Evolutionary conservation across 2,329 filamentous ascomycete genomes (phyloP).

Genomic region (Trichoderma citrinoviride): DNA sequence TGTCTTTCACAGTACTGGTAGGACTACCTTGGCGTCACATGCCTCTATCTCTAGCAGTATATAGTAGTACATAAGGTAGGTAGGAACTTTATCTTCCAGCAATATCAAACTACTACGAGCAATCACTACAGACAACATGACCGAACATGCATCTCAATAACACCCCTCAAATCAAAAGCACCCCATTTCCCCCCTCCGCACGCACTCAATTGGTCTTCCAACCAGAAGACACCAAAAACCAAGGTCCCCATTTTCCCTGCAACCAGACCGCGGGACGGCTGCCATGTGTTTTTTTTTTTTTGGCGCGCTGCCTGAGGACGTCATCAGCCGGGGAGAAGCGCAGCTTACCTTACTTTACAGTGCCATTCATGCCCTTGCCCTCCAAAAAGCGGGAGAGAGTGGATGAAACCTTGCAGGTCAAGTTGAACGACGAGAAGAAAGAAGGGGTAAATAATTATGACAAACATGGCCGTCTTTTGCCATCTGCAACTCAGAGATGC

Average conservation of each 20-base stretch:
- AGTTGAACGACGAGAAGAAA: no score
- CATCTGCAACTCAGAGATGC: background rate
- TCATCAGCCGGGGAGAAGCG: slow-evolving; percentile 12
- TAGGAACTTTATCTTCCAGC: background rate
- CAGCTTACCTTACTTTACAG: no score
- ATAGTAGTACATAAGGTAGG: no score
- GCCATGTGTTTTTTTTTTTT: background rate
- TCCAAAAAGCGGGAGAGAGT: background rate
- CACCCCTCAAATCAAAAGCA: background rate
- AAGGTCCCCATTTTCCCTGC: background rate
- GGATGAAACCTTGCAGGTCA: background rate
- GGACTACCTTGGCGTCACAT: slow-evolving; percentile 4
- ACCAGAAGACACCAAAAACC: no score
- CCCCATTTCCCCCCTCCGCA: background rate
- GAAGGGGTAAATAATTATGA: no score
- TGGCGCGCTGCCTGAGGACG: slow-evolving; percentile 10
- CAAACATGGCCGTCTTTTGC: background rate
- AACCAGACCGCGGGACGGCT: background rate
- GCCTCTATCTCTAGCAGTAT: background rate
- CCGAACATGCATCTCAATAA: background rate
- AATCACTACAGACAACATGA: background rate
- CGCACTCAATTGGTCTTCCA: background rate
- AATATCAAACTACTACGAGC: background rate
- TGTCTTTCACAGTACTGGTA: background rate
- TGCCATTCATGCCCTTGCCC: background rate